A percentile compares a stretch with the other conserved stretches of the same genome.
Conservation (phyloP, 768 basidiomycete genomes). For the Lentinula detonsa region DNA sequence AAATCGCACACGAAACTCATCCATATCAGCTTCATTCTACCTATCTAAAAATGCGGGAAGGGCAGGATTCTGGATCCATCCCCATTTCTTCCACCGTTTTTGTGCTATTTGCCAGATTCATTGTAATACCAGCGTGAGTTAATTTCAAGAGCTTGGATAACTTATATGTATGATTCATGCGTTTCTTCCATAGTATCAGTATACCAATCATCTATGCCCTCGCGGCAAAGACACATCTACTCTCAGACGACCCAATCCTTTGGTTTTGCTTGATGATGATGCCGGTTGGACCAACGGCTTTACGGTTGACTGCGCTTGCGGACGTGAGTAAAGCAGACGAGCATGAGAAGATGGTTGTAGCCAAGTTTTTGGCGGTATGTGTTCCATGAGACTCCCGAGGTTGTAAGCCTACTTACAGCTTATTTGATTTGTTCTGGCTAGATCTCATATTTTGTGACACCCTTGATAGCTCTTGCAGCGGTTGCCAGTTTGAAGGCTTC, state of each 20-base stretch:
- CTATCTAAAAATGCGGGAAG: neutral
- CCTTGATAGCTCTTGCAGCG: neutral
- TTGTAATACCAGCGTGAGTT: neutral
- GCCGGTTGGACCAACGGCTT: neutral
- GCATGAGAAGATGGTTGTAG: neutral
- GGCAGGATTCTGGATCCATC: neutral
- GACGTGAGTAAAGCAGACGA: constrained; percentile 1
- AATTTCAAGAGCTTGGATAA: neutral
- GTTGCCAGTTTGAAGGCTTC: constrained; percentile 1
- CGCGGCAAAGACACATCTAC: neutral
- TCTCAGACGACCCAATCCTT: neutral
- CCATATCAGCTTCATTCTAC: neutral
- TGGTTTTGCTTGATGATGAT: constrained; percentile 7
- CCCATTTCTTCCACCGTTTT: neutral
- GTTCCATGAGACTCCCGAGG: neutral
- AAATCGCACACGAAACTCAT: too few relatives aligned
- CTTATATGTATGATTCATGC: neutral
- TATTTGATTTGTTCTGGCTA: neutral
- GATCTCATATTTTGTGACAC: constrained; percentile 1
- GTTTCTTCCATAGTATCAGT: neutral
- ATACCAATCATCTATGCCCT: constrained; percentile 1
- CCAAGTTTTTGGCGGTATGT: constrained; percentile 3
- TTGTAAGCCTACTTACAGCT: neutral
- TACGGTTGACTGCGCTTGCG: neutral
- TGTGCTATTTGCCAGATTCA: neutral